Evolutionary conservation across 108 stramenopile genomes (phyloP), one percentile per base, ranked within the genome.

Genomic region (Cyclotella choctawhatcheeana): DNA sequence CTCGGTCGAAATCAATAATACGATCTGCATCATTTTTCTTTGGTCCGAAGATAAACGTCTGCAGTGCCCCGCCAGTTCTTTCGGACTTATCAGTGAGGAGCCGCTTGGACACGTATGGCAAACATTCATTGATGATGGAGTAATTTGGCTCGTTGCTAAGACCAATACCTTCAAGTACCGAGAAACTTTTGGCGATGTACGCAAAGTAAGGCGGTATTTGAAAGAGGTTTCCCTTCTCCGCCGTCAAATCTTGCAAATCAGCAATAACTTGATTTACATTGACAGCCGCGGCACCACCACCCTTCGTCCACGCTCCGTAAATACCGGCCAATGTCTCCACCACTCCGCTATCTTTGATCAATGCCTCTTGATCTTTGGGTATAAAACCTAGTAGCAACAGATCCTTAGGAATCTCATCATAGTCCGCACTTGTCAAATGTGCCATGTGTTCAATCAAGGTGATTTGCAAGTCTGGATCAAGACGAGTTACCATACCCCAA

Each of bases 361-460:
- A 71, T 61, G 89, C 80, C 8, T 81, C 81, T 66, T 92, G 91
- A 50, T 67, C 55, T 44, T 90, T 67, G 0, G 96, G 95, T 52
- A 97, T 93, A 66, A 97, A 97, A 0, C 94, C 97, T 30, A 97
- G 81, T 27, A 88, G 58, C 50, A 96, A 82, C 45, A 97, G 86
- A 82, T 97, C 97, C 22, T 85, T 73, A 6, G 96, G 96, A 33
- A 96, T 81, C 43, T 94, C 93, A 53, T 73, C 97, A 68, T 95
- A 98, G 76, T 98, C 97, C 25, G 89, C 80, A 51, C 88, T 86
- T 0, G 91, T 95, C 56, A 98, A 80, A 77, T 98, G 97, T 3
- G 97, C 93, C 89, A 98, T 94, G 79, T 97, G 97, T 73, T 97
- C 96, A 77, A 98, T 91, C 40, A 94, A 52, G 14, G 89, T 94